phyloP scores from a whole-genome alignment of 768 basidiomycete genomes.

The Russula emetica region DNA sequence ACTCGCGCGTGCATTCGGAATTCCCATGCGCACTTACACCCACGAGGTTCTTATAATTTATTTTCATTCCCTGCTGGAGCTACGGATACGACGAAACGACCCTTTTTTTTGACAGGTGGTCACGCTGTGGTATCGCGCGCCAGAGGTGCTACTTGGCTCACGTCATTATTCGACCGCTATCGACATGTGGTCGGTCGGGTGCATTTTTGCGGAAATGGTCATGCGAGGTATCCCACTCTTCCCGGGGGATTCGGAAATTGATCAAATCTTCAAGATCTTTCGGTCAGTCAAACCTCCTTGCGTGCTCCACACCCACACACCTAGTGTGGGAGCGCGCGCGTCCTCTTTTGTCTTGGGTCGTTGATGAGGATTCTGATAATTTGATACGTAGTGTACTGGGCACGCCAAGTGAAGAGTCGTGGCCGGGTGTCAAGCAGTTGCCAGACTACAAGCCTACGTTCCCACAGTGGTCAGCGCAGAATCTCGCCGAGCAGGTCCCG shows the following conservation, averaged over 20 bases:
- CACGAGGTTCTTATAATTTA: constrained; percentile 67
- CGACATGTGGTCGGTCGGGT: constrained; percentile 99
- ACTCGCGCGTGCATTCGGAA: constrained; percentile 73
- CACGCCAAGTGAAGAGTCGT: constrained; percentile 84
- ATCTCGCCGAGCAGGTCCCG: constrained; percentile 61
- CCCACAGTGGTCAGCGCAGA: constrained; percentile 87
- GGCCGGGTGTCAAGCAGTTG: constrained; percentile 84
- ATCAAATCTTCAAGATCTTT: constrained; percentile 99
- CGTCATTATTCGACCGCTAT: constrained; percentile 96
- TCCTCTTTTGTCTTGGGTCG: not conserved
- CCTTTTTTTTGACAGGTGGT: constrained; percentile 66
- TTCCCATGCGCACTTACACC: constrained; percentile 98
- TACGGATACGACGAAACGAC: not conserved
- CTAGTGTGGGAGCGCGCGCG: not conserved
- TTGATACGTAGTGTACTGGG: constrained; percentile 61
- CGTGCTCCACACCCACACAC: not conserved
- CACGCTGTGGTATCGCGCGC: constrained; percentile 98
- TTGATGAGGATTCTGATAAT: not conserved
- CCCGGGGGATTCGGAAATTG: constrained; percentile 99
- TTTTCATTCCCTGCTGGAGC: not conserved
- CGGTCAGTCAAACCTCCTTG: constrained; percentile 48
- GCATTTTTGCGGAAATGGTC: constrained; percentile 98
- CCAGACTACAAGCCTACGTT: constrained; percentile 97
- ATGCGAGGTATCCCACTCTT: constrained; percentile 87
- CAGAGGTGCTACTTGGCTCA: constrained; percentile 92